Evolutionary conservation across 2,329 filamentous ascomycete species (phyloP).

Genomic region (Colletotrichum spaethianum): DNA sequence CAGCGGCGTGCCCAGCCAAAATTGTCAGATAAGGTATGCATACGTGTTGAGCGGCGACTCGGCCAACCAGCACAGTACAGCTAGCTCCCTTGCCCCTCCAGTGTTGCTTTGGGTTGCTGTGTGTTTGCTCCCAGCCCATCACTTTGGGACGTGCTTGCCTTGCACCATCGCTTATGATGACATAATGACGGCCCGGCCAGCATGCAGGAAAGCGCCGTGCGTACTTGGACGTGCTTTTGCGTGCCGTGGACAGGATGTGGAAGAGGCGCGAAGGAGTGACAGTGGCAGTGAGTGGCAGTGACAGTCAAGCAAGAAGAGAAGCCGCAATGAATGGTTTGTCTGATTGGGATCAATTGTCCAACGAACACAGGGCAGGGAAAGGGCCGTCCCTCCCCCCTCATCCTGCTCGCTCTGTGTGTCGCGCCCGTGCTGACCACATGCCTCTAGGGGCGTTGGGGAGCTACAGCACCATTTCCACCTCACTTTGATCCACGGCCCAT

Average conservation of each 20-base stretch:
- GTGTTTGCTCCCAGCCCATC: not conserved
- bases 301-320: too few species aligned
- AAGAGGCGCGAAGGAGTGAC: not conserved
- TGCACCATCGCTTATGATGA: constrained; percentile 17
- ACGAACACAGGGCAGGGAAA: not conserved
- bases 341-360: constrained; percentile 5
- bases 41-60: constrained; percentile 31
- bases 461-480: not conserved
- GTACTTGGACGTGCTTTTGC: constrained; percentile 12
- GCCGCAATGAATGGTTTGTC: constrained; percentile 8
- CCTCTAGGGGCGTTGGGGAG: not conserved
- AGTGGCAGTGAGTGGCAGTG: not conserved
- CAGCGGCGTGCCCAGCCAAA: constrained; percentile 18
- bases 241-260: not conserved
- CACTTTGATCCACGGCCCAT: not conserved
- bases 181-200: constrained; percentile 29
- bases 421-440: not conserved
- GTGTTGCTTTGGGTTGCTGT: not conserved
- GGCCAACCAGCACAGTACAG: not conserved
- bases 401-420: not conserved
- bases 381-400: not conserved
- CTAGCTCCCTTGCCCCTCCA: not conserved
- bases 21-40: constrained; percentile 35
- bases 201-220: constrained; percentile 10
- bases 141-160: constrained; percentile 2